These are phyloP conservation scores for Acephala macrosclerotiorum DNA, from an alignment of 2,329 filamentous ascomycete genomes.

Conservation along the genomic window DNA sequence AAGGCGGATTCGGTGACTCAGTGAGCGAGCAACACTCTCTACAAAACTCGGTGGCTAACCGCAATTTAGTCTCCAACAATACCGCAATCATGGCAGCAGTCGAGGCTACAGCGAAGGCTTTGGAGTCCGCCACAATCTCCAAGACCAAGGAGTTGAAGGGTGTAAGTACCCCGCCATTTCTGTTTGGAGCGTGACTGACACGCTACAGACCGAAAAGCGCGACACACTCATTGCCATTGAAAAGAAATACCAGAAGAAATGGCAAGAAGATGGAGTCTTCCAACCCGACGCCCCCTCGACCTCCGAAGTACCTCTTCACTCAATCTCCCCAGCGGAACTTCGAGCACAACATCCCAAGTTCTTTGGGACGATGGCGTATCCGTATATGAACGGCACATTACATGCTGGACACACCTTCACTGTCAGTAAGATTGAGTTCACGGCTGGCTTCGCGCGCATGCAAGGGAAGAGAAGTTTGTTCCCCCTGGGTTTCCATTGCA, in stretches of 20 bases:
- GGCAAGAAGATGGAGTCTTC: conserved; percentile 81
- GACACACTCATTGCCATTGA: conserved; percentile 83
- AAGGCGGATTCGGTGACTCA: conserved; percentile 29
- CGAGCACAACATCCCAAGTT: conserved; percentile 88
- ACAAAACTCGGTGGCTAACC: conserved; percentile 16
- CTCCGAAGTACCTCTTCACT: conserved; percentile 77
- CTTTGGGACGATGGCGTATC: conserved; percentile 81
- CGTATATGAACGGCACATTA: conserved; percentile 87
- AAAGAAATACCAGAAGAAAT: conserved; percentile 91
- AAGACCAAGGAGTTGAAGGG: conserved; percentile 69
- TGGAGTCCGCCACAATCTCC: conserved; percentile 60
- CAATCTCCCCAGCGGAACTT: conserved; percentile 76
- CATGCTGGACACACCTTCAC: conserved; percentile 95
- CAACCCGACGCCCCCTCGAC: conserved; percentile 84
- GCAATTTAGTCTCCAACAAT: conserved; percentile 8
- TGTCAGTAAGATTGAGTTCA: conserved; percentile 92
- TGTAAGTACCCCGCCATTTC: conserved; percentile 47
- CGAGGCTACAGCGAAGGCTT: conserved; percentile 49
- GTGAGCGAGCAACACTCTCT: conserved; percentile 13
- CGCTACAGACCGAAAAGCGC: conserved; percentile 78
- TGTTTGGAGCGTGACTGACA: conserved; percentile 25
- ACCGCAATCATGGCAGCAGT: conserved; percentile 52
- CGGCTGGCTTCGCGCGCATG: conserved; percentile 86
- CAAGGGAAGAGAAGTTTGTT: conserved; percentile 87
- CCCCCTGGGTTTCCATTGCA: conserved; percentile 94